Evolutionary conservation across 192 early-diverging fungal genomes (phyloP), one percentile per base, ranked within the genome.

Genomic region (Backusella parvicylindrica): DNA sequence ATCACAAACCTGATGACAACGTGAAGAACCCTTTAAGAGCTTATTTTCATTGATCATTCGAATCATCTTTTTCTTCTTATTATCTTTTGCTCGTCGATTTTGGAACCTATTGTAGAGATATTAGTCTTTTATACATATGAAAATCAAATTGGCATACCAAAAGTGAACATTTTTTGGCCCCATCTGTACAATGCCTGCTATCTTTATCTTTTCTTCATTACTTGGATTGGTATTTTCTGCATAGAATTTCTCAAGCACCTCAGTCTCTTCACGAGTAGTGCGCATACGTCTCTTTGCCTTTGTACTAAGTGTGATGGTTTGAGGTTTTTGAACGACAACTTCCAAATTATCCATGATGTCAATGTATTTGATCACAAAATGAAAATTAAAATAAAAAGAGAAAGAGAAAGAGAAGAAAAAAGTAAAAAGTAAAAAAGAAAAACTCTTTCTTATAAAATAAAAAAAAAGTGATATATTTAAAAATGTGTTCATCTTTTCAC

Each of bases 11-110:
- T 47, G 43, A 6, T 16, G 16, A 6, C 18, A 47, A 47, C 18
- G 5, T 6, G 43, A 6, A 6, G 6, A 47, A 47, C 43, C 43
- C 18, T 47, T 47, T 6, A 47, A 47, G 43, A 21, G 4, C 32
- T 33, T 35, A 33, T 33, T 35, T 12, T 38, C 9, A 23, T 12
- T n/a, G 2, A 18, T 31, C 23, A n/a, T n/a, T 47, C 47, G 26
- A 31, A 70, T 9, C 37, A 70, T 16, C 38, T 47, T 70, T 32
- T 28, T 70, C 6, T 70, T 70, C 23, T 70, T 43, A 6, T 70
- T 70, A 70, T 70, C 68, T 13, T 70, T 70, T 28, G 68, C 68
- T 6, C 68, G 40, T 43, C 68, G 38, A 41, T 70, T 70, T 31
- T 70, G 68, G 16, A 70, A 70, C 68, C 68, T 70, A 16, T 30